Evolutionary conservation across 164 flowering plant species (phyloP).

Genomic region (Chimonanthus praecox): DNA sequence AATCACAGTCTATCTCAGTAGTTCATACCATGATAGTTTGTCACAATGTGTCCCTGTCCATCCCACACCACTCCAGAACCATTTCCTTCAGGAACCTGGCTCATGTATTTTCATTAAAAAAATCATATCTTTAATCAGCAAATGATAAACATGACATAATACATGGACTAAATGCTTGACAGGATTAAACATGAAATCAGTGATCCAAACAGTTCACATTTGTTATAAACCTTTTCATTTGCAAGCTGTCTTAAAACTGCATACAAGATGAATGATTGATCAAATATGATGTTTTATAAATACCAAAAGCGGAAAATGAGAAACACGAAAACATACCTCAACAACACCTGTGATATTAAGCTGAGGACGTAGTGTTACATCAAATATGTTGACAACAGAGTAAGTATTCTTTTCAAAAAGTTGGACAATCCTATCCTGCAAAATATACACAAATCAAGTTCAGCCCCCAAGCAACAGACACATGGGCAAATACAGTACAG

Average conservation of each 20-base stretch:
- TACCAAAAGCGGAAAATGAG: constrained; percentile 1
- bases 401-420: constrained; percentile 89
- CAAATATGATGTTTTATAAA: neutral
- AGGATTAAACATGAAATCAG: neutral
- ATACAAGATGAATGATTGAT: neutral
- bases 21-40: constrained; percentile 86
- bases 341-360: constrained; percentile 82
- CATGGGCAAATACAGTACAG: neutral
- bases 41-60: constrained; percentile 75
- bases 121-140: neutral
- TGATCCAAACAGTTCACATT: constrained; percentile 1
- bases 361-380: constrained; percentile 87
- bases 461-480: constrained; percentile 15
- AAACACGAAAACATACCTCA: constrained; percentile 49
- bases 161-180: neutral
- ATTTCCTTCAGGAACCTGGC: constrained; percentile 95
- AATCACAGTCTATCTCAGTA: neutral
- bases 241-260: neutral
- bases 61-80: constrained; percentile 99
- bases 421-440: constrained; percentile 70
- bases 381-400: constrained; percentile 92
- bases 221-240: neutral
- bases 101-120: neutral
- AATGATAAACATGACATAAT: constrained; percentile 4
- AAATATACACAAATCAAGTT: constrained; percentile 20